Conservation (phyloP, 2,329 filamentous ascomycete species). For the Fusarium mundagurra region DNA sequence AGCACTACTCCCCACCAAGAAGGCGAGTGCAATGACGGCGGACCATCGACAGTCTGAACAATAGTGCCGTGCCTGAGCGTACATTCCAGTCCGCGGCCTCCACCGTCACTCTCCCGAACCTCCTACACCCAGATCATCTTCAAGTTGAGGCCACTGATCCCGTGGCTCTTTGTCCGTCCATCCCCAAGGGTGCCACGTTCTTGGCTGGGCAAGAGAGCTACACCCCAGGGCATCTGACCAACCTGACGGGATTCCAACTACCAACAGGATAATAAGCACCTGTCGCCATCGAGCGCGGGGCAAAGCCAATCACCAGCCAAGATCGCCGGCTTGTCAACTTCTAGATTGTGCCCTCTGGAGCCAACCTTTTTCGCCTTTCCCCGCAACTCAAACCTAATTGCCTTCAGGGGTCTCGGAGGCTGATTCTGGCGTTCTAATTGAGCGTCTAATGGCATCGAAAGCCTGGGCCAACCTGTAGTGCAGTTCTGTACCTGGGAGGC, state of each 20-base stretch:
- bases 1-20: not conserved
- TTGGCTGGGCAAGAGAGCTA: constrained; percentile 26
- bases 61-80: constrained; percentile 7
- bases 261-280: constrained; percentile 19
- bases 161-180: constrained; percentile 17
- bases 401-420: constrained; percentile 29
- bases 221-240: constrained; percentile 24
- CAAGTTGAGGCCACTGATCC: constrained; percentile 11
- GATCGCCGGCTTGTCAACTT: constrained; percentile 20
- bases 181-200: constrained; percentile 26
- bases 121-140: not conserved
- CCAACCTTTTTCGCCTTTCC: constrained; percentile 4
- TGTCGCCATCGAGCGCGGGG: constrained; percentile 25
- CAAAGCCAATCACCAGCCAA: constrained; percentile 28
- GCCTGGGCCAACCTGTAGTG: not conserved
- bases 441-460: not conserved
- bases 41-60: not conserved
- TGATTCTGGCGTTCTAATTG: constrained; percentile 1
- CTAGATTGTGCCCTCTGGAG: constrained; percentile 6
- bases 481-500: not conserved
- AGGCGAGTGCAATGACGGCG: not conserved
- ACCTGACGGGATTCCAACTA: constrained; percentile 9
- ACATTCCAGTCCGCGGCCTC: constrained; percentile 18
- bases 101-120: not conserved
- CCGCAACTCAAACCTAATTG: constrained; percentile 30